phyloP scores from a whole-genome alignment of 495 filamentous ascomycete species.

The Echria macrotheca region DNA sequence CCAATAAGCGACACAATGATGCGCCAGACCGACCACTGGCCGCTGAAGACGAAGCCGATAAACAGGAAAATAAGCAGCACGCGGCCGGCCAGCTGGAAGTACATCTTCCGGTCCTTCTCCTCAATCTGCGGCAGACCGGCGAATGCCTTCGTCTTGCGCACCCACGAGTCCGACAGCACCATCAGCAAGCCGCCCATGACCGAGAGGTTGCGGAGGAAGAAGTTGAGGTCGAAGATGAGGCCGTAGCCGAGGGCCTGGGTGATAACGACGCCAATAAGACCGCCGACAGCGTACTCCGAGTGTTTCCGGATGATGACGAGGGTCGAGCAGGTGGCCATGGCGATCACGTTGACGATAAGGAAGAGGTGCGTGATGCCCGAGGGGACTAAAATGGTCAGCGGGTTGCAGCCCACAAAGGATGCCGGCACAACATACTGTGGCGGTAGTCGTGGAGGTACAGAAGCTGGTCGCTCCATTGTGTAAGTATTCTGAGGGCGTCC shows the following conservation, averaged over 20 bases:
- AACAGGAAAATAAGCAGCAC: slow-evolving; percentile 98
- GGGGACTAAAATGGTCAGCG: slow-evolving; percentile 57
- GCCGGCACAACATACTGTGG: slow-evolving; percentile 62
- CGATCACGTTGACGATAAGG: slow-evolving; percentile 82
- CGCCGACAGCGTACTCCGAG: slow-evolving; percentile 85
- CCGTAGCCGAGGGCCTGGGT: slow-evolving; percentile 97
- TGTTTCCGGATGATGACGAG: slow-evolving; percentile 87
- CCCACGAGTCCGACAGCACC: slow-evolving; percentile 97
- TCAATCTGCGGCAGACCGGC: slow-evolving; percentile 89
- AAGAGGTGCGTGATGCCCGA: slow-evolving; percentile 88
- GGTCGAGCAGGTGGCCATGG: slow-evolving; percentile 76
- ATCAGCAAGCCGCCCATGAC: slow-evolving; percentile 95
- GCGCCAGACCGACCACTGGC: slow-evolving; percentile 83
- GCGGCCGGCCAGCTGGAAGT: slow-evolving; percentile 94
- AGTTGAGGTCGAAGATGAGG: slow-evolving; percentile 98
- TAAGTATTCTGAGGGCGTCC: slow-evolving; percentile 91
- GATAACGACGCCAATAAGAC: slow-evolving; percentile 84
- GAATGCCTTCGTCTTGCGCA: slow-evolving; percentile 93
- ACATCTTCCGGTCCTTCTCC: slow-evolving; percentile 99
- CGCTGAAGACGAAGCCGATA: slow-evolving; percentile 90
- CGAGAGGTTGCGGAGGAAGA: slow-evolving; percentile 97
- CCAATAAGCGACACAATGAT: slow-evolving; percentile 77
- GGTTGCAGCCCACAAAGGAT: background rate
- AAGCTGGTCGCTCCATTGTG: slow-evolving; percentile 96
- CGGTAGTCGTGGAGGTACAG: slow-evolving; percentile 88